Base-by-base conservation (phyloP, 257 asterid species). In the Plantago ovata region DNA sequence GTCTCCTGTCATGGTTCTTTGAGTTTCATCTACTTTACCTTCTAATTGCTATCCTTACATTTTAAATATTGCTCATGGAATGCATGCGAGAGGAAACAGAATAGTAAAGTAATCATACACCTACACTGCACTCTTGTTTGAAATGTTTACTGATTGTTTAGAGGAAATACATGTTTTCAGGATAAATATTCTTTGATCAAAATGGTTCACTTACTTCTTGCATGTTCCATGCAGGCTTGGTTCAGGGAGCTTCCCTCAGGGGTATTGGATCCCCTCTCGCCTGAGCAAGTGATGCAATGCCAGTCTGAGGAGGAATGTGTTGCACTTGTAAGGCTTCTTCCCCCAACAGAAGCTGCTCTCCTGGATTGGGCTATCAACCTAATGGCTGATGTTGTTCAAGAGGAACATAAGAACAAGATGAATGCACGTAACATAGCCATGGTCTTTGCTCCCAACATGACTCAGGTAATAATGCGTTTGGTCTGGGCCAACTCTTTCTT, bases 361-460 rank as follows among this genome's bases (percentile, higher is more conserved):
- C 65, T 93, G 73, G 91, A 93, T 65, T 93, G 98, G 97, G 91
- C 98, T 4, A 63, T 84, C 75, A 88, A 89, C 66, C 79, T 93
- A 58, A 93, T 93, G 98, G 94, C 95, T 21, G 98, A 93, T 36
- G 92, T 93, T 10, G 98, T 86, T 48, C 97, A 80, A 77, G 75
- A 77, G 69, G 95, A 93, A 67, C 84, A 75, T 65, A 67, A 64
- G 14, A 92, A 92, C 84, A 92, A 92, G 85, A 92, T 92, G 98
- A 84, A 88, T 53, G 72, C 97, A 1, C 95, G 91, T 64, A 93
- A 88, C 68, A 81, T 93, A 8, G 98, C 98, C 19, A 86, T 89
- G 97, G 98, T 93, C 58, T 93, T 93, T 74, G 98, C 98, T 16
- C 98, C 98, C 13, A 93, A 93, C 76, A 93, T 93, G 98, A 93